Conservation (phyloP, 345 rosid species). For the Eucalyptus polybractea region DNA sequence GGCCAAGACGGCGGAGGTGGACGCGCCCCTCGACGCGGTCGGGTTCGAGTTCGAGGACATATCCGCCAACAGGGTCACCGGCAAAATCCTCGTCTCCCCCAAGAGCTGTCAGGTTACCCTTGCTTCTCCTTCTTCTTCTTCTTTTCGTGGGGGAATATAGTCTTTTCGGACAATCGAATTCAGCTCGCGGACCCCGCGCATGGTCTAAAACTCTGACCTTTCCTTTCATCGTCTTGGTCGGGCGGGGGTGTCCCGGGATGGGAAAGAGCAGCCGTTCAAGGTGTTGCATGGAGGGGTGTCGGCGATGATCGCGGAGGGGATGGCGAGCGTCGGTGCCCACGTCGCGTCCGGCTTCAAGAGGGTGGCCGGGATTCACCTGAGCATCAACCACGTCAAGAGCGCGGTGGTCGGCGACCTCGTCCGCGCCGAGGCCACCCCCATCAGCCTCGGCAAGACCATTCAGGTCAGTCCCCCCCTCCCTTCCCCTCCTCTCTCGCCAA, state of each 20-base stretch:
- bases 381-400: constrained; percentile 64
- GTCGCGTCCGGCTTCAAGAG: constrained; percentile 69
- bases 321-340: constrained; percentile 93
- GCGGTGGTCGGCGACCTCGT: constrained; percentile 72
- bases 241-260: background rate
- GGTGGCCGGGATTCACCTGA: constrained; percentile 80
- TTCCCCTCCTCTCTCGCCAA: background rate
- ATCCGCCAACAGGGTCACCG: constrained; percentile 39
- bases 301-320: constrained; percentile 72
- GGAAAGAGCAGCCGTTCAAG: constrained; percentile 62
- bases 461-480: constrained; percentile 21
- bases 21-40: constrained; percentile 18
- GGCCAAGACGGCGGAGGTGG: constrained; percentile 21
- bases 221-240: background rate
- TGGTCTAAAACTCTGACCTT: background rate
- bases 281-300: constrained; percentile 94
- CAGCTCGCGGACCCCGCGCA: background rate
- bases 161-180: background rate
- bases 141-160: too few relatives aligned
- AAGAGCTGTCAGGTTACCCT: constrained; percentile 56
- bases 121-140: background rate
- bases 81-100: constrained; percentile 48
- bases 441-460: constrained; percentile 55
- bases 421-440: constrained; percentile 58
- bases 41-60: constrained; percentile 58